phyloP scores from a whole-genome alignment of 176 grass and related monocot species.

The Triticum turgidum region DNA sequence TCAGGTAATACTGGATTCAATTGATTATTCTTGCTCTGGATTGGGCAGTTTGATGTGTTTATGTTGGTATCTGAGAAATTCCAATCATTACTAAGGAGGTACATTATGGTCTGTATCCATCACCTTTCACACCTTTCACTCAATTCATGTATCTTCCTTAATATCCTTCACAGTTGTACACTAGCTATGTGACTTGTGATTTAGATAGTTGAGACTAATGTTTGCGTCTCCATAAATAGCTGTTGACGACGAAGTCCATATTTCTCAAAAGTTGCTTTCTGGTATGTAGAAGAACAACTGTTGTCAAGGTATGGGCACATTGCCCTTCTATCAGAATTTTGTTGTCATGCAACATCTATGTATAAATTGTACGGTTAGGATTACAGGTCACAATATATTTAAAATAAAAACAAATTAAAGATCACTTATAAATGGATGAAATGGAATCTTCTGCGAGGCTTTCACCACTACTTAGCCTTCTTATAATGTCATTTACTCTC shows the following conservation, averaged over 20 bases:
- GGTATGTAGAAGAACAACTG: background rate
- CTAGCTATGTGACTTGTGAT: background rate
- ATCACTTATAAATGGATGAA: background rate
- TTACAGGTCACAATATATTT: background rate
- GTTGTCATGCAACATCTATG: background rate
- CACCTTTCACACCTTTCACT: background rate
- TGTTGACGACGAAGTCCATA: background rate
- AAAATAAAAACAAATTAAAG: background rate
- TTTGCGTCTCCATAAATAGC: background rate
- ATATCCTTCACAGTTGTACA: background rate
- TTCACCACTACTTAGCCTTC: background rate
- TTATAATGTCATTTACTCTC: background rate
- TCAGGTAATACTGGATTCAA: conserved; percentile 16
- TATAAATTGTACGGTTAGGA: background rate
- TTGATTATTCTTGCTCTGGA: background rate
- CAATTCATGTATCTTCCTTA: background rate
- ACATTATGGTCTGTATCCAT: background rate
- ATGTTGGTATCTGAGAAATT: background rate
- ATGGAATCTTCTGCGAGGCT: background rate
- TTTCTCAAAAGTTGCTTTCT: background rate
- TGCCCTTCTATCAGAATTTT: background rate
- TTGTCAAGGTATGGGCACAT: background rate
- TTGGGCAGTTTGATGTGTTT: background rate
- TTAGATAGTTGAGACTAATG: background rate
- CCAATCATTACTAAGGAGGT: background rate